Base-by-base conservation (phyloP, 2,329 filamentous ascomycete species). In the Alternaria sp. region DNA sequence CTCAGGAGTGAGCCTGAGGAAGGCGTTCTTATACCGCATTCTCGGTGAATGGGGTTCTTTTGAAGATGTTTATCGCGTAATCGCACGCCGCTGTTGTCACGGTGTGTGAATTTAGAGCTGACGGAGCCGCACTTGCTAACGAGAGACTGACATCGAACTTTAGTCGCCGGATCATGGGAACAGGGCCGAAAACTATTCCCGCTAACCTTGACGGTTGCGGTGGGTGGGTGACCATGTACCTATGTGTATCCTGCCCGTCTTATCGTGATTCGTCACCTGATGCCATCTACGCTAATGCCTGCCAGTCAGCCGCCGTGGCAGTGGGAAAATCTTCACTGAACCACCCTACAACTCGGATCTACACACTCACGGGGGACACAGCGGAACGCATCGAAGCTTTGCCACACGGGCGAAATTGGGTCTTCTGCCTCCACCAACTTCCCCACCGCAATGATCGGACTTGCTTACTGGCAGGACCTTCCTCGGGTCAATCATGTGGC, bases 111-210 rank as follows among this genome's bases (percentile, higher is more conserved):
- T 66, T 61, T 69, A 61, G 62, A 67, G 66, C 63, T 76, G 70
- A 77, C 72, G 68, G 73, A 74, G 73, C 70, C 73, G 69, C 70
- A 72, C 64, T 64, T 62, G 65, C 66, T 66, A 57, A 53, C 46
- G 48, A 55, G 40, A 61, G 40, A 60, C 66, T 65, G 38, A 58
- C 62, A 52, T 54, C 57, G 51, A 53, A 63, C 20, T 65, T 61
- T 58, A 62, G 41, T 64, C 32, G 64, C 57, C 60, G 49, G 48
- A 59, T 51, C 32, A 53, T 55, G 49, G 59, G 53, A 53, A 58
- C 44, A 55, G 45, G 49, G 32, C 58, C 45, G 60, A 60, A 54
- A 60, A 60, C 57, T 34, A 55, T 58, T 64, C 44, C 58, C 61
- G 48, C 63, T 68, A 54, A 58, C 61, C 56, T 51, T 60, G 52